Conservation (phyloP, 2,329 filamentous ascomycete genomes). For the Sclerotinia spermophila region DNA sequence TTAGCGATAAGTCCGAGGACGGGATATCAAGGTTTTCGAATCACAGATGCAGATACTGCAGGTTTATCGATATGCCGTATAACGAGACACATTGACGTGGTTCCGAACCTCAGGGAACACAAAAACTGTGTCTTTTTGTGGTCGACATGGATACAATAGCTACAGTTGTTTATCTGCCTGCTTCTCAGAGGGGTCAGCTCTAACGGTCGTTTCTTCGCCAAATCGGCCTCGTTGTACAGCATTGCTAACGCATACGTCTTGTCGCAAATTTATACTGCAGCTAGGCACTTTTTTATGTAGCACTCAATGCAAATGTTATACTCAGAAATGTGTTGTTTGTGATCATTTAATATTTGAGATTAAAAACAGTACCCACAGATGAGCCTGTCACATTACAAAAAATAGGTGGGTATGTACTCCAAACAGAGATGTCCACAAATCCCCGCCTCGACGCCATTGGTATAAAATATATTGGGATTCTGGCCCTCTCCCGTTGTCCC, state of each 20-base stretch:
- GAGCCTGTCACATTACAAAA: constrained; percentile 15
- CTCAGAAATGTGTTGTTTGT: not conserved
- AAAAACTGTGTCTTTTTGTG: not conserved
- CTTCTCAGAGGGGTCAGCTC: not conserved
- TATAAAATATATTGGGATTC: constrained; percentile 11
- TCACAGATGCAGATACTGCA: constrained; percentile 13
- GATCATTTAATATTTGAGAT: constrained; percentile 13
- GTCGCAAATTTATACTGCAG: not conserved
- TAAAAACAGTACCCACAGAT: constrained; percentile 9
- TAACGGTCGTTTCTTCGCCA: not conserved
- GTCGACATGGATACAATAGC: not conserved
- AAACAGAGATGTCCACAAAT: not conserved
- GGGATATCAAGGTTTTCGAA: not conserved
- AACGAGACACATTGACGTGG: constrained; percentile 16
- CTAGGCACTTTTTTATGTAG: not conserved
- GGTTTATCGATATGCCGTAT: constrained; percentile 6
- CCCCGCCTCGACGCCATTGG: constrained; percentile 1
- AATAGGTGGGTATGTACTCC: not conserved
- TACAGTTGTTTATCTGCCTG: not conserved
- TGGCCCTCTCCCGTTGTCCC: constrained; percentile 2
- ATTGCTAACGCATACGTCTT: not conserved
- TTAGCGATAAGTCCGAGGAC: not conserved
- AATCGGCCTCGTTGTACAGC: constrained; percentile 14
- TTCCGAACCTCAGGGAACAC: not conserved
- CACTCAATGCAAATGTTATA: not conserved